These are phyloP conservation scores for Trichocomaceae sp. DNA, from an alignment of 2,329 filamentous ascomycete species.

Conservation along the genomic window DNA sequence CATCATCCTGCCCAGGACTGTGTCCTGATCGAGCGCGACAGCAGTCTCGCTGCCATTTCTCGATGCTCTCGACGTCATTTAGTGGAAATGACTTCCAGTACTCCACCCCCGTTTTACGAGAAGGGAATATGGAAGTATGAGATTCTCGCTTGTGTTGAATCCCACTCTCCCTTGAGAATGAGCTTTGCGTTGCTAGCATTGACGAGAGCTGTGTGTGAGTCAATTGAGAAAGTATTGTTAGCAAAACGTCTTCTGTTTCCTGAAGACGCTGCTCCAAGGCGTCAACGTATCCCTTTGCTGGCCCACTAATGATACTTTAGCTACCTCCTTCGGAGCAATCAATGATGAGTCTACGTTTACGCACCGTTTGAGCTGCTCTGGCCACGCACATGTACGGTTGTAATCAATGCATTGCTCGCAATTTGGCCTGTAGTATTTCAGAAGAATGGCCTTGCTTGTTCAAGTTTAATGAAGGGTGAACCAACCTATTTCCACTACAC, in stretches of 20 bases:
- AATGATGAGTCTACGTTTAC: constrained; percentile 11
- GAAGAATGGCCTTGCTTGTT: constrained; percentile 9
- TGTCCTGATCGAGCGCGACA: not conserved
- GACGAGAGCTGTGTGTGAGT: constrained; percentile 26
- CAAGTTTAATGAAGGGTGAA: constrained; percentile 11
- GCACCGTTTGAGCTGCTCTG: constrained; percentile 34
- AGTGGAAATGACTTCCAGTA: constrained; percentile 35
- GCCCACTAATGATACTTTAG: constrained; percentile 29
- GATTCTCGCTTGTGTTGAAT: constrained; percentile 8
- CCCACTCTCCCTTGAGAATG: constrained; percentile 3
- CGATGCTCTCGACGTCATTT: constrained; percentile 27
- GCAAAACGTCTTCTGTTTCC: constrained; percentile 36
- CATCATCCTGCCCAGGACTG: not conserved
- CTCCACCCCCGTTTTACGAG: constrained; percentile 30
- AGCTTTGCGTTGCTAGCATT: constrained; percentile 15
- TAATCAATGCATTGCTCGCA: constrained; percentile 32
- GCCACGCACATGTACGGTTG: constrained; percentile 32
- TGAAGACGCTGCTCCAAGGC: constrained; percentile 38
- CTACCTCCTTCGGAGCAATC: not conserved
- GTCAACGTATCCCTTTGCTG: constrained; percentile 44
- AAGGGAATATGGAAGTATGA: constrained; percentile 19
- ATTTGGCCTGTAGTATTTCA: constrained; percentile 23
- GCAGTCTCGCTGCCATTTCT: constrained; percentile 32
- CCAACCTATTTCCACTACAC: constrained; percentile 37
- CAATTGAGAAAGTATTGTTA: constrained; percentile 32